These are phyloP conservation scores for Prunus fruticosa DNA, from an alignment of 306 rosid species.

Conservation along the genomic window DNA sequence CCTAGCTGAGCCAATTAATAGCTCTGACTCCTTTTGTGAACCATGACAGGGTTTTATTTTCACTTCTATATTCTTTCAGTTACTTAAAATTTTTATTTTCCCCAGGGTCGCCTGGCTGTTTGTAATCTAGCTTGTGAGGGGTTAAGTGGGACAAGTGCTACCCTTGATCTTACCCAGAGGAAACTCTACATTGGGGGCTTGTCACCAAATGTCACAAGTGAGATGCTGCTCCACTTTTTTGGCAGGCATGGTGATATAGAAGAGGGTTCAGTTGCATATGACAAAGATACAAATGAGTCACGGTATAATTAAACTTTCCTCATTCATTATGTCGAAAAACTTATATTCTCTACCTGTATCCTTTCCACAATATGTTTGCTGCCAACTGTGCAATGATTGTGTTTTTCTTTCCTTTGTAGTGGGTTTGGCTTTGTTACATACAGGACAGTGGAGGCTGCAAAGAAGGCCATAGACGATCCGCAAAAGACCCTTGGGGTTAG, in stretches of 20 bases:
- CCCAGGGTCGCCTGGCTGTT: conserved; percentile 66
- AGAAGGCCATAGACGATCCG: conserved; percentile 75
- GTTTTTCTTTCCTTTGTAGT: conserved; percentile 35
- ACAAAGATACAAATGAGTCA: conserved; percentile 69
- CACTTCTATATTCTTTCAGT: conserved; percentile 7
- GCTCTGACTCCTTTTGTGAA: neutral
- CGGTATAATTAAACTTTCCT: conserved; percentile 33
- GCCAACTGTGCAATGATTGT: conserved; percentile 10
- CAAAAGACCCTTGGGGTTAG: conserved; percentile 70
- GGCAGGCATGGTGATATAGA: conserved; percentile 69
- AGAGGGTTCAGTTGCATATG: conserved; percentile 88
- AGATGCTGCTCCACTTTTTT: conserved; percentile 57
- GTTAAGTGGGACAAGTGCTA: conserved; percentile 52
- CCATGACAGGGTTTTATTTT: neutral
- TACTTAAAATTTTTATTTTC: conserved; percentile 1
- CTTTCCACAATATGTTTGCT: neutral
- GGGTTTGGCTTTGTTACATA: conserved; percentile 82
- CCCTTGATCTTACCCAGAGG: conserved; percentile 65
- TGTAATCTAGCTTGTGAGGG: conserved; percentile 76
- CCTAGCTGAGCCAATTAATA: neutral
- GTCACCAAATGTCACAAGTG: conserved; percentile 70
- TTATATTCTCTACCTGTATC: neutral
- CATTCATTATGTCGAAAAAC: conserved; percentile 1
- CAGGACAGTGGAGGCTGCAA: conserved; percentile 63
- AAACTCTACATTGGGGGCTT: conserved; percentile 78